Conservation (phyloP, 345 rosid genomes). For the Camelina sativa region DNA sequence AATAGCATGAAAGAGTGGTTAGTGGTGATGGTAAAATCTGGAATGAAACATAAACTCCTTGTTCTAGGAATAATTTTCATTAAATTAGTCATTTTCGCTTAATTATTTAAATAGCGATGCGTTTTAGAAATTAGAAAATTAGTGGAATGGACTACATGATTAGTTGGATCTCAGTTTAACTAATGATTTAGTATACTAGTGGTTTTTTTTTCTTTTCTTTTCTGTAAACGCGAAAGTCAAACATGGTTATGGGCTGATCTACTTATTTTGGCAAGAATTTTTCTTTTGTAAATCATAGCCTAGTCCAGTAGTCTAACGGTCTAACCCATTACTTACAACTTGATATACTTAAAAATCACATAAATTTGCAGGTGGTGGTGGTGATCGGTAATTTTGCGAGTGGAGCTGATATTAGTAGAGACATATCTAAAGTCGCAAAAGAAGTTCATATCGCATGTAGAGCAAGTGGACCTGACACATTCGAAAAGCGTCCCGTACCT, state of each 20-base stretch:
- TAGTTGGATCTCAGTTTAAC: no score
- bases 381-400: constrained; percentile 68
- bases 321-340: no score
- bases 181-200: neutral
- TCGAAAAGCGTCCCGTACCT: constrained; percentile 46
- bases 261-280: no score
- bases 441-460: constrained; percentile 73
- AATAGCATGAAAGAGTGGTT: neutral
- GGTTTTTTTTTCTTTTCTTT: neutral
- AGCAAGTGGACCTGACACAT: constrained; percentile 48
- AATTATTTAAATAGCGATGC: no score
- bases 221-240: neutral
- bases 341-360: neutral
- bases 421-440: constrained; percentile 66
- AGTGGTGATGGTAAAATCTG: neutral
- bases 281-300: neutral
- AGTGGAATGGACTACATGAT: no score
- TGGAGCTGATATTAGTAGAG: constrained; percentile 68
- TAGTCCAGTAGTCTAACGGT: no score
- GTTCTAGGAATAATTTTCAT: no score
- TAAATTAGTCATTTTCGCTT: no score
- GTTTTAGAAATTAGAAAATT: no score
- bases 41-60: no score
- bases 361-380: constrained; percentile 53
- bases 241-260: neutral